Percentiles rank a stretch among this genome's conserved stretches.
Evolutionary conservation across 768 basidiomycete species (phyloP).

Genomic region (Sutorius australiensis): DNA sequence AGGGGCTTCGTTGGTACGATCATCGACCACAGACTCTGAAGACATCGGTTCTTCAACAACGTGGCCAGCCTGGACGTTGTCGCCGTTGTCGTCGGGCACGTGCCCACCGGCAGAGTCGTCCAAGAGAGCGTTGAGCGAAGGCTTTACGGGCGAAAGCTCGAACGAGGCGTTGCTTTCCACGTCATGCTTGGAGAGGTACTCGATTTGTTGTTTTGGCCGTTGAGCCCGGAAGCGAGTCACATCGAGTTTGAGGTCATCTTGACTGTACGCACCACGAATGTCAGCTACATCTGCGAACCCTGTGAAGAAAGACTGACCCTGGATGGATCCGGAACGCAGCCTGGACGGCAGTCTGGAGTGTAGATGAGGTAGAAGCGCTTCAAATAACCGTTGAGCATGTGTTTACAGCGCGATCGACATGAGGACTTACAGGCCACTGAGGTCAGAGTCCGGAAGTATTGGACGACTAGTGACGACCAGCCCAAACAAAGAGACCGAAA

Average conservation of each 20-base stretch:
- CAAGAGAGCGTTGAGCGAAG: slow-evolving; percentile 20
- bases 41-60: not conserved
- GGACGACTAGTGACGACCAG: slow-evolving; percentile 45
- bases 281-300: slow-evolving; percentile 8
- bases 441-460: slow-evolving; percentile 25
- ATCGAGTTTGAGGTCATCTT: slow-evolving; percentile 15
- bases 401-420: slow-evolving; percentile 4
- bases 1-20: not conserved
- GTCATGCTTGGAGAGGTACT: slow-evolving; percentile 27
- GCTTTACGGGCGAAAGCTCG: slow-evolving; percentile 11
- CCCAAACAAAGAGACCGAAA: slow-evolving; percentile 38
- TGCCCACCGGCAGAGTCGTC: slow-evolving; percentile 21
- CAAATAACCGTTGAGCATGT: slow-evolving; percentile 14
- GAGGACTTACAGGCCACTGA: slow-evolving; percentile 29
- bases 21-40: not conserved
- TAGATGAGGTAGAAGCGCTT: slow-evolving; percentile 12
- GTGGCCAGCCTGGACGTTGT: not conserved
- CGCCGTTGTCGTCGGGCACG: slow-evolving; percentile 17
- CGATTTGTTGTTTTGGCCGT: slow-evolving; percentile 29
- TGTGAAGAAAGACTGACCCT: slow-evolving; percentile 32
- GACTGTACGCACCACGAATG: slow-evolving; percentile 13
- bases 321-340: slow-evolving; percentile 35
- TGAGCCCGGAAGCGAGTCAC: slow-evolving; percentile 31
- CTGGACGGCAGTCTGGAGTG: slow-evolving; percentile 34
- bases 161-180: slow-evolving; percentile 28